Base-by-base conservation (phyloP, 768 basidiomycete genomes). In the Tylopilus plumbeoviolaceoides region DNA sequence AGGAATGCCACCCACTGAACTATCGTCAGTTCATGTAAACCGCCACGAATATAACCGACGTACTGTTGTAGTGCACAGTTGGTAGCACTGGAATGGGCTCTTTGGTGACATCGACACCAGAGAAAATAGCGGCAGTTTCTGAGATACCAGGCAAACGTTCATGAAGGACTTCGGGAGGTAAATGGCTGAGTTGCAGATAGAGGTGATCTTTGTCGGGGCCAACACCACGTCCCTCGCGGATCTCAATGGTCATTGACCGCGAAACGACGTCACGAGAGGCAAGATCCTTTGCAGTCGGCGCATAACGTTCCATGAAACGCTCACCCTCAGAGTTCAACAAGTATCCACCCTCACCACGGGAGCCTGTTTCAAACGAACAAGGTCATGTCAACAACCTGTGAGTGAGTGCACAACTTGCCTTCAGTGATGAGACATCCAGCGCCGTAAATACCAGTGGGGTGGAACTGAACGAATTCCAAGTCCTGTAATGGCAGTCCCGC, bases 241-340 rank as follows among this genome's bases (percentile, higher is more conserved):
- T 91, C 72, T 99, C 97, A 61, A 98, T 79, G 43, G 97, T 99
- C 95, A 98, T 99, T 48, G 91, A 94, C 63, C 97, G 93, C 45
- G 97, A 98, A 31, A 99, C 97, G 66, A 99, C 97, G 67, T 99
- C 97, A 67, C 97, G 94, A 43, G 97, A 99, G 39, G 97, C 97
- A 60, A 99, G 83, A 79, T 99, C 97, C 79, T 98, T 98, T 57
- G 97, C 97, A 41, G 95, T 98, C 10, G 97, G 97, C 0, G 97
- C 97, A 71, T 98, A 98, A 71, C 95, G 91, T 73, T 98, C 95
- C 97, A 99, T 99, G 79, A 99, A 99, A 54, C 97, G 89, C 73
- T 99, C 97, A 69, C 97, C 97, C 78, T 98, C 89, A 9, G 93
- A 91, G 77, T 99, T 98, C 68, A 99, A 76, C 59, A 99, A 79